Base-by-base conservation (phyloP, 306 rosid species). In the Cicer bijugum region DNA sequence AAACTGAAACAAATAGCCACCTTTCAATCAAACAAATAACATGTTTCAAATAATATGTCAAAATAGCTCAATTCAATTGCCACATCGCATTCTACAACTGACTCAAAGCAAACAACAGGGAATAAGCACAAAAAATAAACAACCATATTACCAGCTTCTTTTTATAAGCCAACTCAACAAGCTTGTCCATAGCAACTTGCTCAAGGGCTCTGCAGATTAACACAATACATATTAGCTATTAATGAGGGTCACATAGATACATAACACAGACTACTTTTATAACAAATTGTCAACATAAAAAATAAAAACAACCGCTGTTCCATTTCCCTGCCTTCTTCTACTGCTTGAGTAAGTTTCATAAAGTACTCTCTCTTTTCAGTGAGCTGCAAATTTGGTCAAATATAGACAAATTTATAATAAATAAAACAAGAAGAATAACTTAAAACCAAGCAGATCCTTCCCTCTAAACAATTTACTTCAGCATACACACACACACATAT, bases 101-200 rank as follows among this genome's bases (percentile, higher is more conserved):
- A 84, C 33, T 55, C 35, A 28, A 37, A 51, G 65, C 68, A 51
- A 67, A 14, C 39, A 62, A 61, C 57, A 59, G 64, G 47, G 12
- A 50, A 61, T 20, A 67, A 63, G 10, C 68, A 67, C 38, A 64
- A 11, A 23, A 23, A 28, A 38, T 23, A 65, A 56, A 71, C 7
- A 33, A 35, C 8, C 19, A 55, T 35, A 63, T 72, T 88, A 93
- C 98, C 97, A 93, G 90, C 85, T 84, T 85, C 84, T 93, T 93
- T 81, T 82, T 84, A 76, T 86, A 93, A 66, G 96, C 84, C 82
- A 78, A 47, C 84, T 91, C 96, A 77, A 91, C 84, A 72, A 93
- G 96, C 77, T 79, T 82, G 56, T 88, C 96, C 92, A 88, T 86
- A 56, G 98, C 98, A 63, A 85, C 82, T 77, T 89, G 85, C 84